A percentile compares a stretch with the other conserved stretches of the same genome.
Conservation (phyloP, 2,329 filamentous ascomycete genomes). For the Phyllosticta citribraziliensis region DNA sequence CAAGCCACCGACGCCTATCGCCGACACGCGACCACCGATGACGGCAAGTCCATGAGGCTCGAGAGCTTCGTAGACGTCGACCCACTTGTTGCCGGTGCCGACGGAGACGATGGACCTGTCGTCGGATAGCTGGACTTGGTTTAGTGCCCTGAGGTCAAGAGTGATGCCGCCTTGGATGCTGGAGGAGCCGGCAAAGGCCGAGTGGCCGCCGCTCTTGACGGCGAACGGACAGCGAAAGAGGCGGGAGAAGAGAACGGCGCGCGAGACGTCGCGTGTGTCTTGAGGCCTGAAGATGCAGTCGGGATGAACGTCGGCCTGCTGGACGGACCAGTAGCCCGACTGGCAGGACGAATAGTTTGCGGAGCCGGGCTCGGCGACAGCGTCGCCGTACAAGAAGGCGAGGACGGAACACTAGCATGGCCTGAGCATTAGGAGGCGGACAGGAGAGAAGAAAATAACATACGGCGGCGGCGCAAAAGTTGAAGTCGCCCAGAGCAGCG, state of each 20-base stretch:
- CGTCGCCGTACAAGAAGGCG: conserved; percentile 15
- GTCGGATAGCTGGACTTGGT: conserved; percentile 17
- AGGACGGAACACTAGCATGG: conserved; percentile 17
- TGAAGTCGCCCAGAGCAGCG: not conserved
- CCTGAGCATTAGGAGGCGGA: not conserved
- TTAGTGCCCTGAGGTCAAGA: conserved; percentile 30
- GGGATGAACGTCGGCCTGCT: conserved; percentile 19
- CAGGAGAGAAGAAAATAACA: not conserved
- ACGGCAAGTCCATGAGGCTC: conserved; percentile 17
- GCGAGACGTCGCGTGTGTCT: conserved; percentile 10
- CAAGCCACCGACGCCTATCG: conserved; percentile 24
- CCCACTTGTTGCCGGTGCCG: conserved; percentile 25
- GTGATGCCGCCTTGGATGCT: conserved; percentile 35
- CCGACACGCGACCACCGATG: conserved; percentile 21
- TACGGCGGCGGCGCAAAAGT: conserved; percentile 16
- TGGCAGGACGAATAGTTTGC: conserved; percentile 17
- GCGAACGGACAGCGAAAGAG: conserved; percentile 28
- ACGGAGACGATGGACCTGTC: conserved; percentile 19
- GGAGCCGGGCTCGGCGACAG: conserved; percentile 13
- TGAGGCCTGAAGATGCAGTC: conserved; percentile 19
- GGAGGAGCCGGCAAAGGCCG: conserved; percentile 29
- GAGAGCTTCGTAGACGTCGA: conserved; percentile 20
- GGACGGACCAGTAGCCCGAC: conserved; percentile 19
- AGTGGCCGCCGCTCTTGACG: conserved; percentile 37
- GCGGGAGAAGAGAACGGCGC: conserved; percentile 9